Base-by-base conservation (phyloP, 257 asterid species). In the Lycium barbarum region DNA sequence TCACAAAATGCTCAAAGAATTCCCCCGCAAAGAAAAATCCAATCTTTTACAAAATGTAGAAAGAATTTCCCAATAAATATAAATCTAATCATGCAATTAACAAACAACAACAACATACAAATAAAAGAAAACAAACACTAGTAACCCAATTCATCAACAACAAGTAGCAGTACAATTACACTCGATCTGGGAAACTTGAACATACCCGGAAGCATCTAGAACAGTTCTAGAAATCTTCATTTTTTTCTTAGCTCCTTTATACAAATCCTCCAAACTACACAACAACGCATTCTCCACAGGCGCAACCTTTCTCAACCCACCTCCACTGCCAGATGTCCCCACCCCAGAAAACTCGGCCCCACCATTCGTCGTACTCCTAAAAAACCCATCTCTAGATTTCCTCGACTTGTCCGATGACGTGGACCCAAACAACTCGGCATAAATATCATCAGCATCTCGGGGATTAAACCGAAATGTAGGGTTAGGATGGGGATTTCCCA, bases 251-350 rank as follows among this genome's bases (percentile, higher is more conserved):
- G 94, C 92, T 80, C 99, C 99, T 58, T 89, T 87, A 81, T 91
- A 94, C 90, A 97, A 84, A 35, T 95, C 99, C 92, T 95, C 98
- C 95, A 97, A 91, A 87, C 95, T 92, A 91, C 98, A 97, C 90
- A 87, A 88, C 74, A 94, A 88, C 88, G 68, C 87, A 82, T 88
- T 95, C 92, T 97, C 99, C 88, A 95, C 90, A 2, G 97, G 89
- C 65, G 93, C 71, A 14, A 91, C 98, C 92, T 97, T 97, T 90
- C 88, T 92, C 88, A 86, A 57, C 53, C 89, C 94, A 8, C 89
- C 85, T 9, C 88, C 88, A 0, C 92, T 26, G 54, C 80, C 67
- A 0, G 82, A 76, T 70, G 83, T 92, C 66, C 87, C 86, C 68
- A 63, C 90, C 9, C 93, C 91, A 14, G 86, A 65, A 40, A 81